These are phyloP conservation scores for Coccomyxa sp. DNA, from an alignment of 139 green algal species.

Conservation along the genomic window DNA sequence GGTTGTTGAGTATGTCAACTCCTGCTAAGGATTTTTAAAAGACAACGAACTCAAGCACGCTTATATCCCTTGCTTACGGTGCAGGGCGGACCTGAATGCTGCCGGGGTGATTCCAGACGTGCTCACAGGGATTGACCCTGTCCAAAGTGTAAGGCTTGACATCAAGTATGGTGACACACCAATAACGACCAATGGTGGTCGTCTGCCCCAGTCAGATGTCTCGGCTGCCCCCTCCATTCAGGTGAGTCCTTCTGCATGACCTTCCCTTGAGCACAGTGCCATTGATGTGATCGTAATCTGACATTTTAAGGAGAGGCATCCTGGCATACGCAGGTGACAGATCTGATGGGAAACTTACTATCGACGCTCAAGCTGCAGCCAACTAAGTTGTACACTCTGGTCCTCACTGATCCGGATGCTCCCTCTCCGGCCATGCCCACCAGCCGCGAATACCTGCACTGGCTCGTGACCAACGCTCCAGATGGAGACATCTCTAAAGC, in stretches of 20 bases:
- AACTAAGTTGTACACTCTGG: neutral
- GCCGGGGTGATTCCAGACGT: neutral
- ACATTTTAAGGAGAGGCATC: no score
- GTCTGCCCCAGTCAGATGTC: neutral
- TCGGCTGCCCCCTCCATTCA: neutral
- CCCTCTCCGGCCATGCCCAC: neutral
- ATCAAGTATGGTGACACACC: neutral
- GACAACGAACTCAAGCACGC: no score
- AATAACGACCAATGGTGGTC: neutral
- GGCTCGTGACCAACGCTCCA: slow-evolving; percentile 1
- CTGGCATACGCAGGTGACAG: neutral
- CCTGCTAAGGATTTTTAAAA: no score
- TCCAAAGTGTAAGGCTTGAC: neutral
- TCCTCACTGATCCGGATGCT: neutral
- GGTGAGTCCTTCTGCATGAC: neutral
- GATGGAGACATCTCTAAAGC: neutral
- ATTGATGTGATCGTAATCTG: no score
- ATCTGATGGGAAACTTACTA: neutral
- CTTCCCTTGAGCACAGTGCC: neutral
- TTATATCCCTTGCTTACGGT: no score
- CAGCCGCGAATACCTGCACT: neutral
- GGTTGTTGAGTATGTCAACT: no score
- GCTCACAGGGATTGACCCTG: neutral
- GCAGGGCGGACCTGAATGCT: neutral
- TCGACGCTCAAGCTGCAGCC: neutral